These are phyloP conservation scores for Wallacemonas sp. DNA, from an alignment of 208 protist species.

Conservation along the genomic window DNA sequence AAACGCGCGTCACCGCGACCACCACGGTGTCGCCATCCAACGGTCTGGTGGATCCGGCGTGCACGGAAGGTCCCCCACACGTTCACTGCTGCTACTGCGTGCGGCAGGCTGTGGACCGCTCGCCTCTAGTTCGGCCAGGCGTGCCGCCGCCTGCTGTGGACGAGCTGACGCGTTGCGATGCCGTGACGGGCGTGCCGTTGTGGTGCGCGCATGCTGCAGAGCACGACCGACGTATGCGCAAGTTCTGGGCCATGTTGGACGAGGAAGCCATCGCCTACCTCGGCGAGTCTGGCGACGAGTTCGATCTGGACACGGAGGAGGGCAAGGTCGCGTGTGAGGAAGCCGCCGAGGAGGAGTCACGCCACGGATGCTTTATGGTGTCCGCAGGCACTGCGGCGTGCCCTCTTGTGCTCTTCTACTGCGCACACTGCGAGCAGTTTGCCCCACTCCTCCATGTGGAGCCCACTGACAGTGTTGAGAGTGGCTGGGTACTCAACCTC, in stretches of 20 bases:
- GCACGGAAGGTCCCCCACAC: slow-evolving; percentile 24
- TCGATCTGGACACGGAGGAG: slow-evolving; percentile 22
- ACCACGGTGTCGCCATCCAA: slow-evolving; percentile 4
- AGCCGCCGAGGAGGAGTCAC: slow-evolving; percentile 39
- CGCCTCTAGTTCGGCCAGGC: slow-evolving; percentile 14
- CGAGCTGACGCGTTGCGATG: slow-evolving; percentile 7
- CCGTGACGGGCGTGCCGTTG: not conserved
- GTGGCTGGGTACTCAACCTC: not conserved
- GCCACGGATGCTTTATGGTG: slow-evolving; percentile 58
- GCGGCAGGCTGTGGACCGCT: slow-evolving; percentile 11
- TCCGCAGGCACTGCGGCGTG: slow-evolving; percentile 42
- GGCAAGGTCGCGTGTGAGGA: slow-evolving; percentile 37
- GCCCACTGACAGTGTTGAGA: not conserved
- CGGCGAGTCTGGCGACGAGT: slow-evolving; percentile 18
- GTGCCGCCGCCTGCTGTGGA: slow-evolving; percentile 32
- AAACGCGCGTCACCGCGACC: not conserved
- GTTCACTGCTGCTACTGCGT: slow-evolving; percentile 63
- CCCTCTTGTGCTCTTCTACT: slow-evolving; percentile 55
- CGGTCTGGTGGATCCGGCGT: not conserved
- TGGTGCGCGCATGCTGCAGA: slow-evolving; percentile 18
- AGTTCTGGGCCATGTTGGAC: slow-evolving; percentile 39
- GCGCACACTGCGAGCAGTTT: slow-evolving; percentile 52
- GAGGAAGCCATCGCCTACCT: slow-evolving; percentile 15
- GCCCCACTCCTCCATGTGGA: slow-evolving; percentile 43
- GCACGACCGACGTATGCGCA: slow-evolving; percentile 20